Evolutionary conservation across 345 rosid species (phyloP).

Genomic region (Rubroshorea leprosula): DNA sequence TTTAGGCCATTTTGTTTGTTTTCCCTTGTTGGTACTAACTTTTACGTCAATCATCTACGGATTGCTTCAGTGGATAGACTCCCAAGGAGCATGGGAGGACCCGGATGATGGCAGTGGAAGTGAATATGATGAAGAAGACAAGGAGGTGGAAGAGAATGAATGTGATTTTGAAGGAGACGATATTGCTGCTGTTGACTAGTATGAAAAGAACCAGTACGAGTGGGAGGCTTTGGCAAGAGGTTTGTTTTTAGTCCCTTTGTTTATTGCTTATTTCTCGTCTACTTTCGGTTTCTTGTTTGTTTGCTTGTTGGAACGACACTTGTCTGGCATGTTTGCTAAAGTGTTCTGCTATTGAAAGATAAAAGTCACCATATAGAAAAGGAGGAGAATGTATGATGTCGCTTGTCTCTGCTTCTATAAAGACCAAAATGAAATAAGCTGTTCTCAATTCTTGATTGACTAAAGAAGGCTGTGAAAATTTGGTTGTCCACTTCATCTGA

Average conservation of each 20-base stretch:
- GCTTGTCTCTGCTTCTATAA: too few relatives aligned
- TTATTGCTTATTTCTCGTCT: neutral
- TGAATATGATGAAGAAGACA: constrained; percentile 35
- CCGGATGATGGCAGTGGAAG: constrained; percentile 57
- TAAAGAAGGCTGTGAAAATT: too few relatives aligned
- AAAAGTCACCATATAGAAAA: too few relatives aligned
- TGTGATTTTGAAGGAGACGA: constrained; percentile 34
- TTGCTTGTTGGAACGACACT: constrained; percentile 1
- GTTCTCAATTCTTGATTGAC: too few relatives aligned
- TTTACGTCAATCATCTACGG: constrained; percentile 22
- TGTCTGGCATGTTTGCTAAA: neutral
- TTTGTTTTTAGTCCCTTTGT: constrained; percentile 16
- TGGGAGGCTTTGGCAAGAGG: constrained; percentile 45
- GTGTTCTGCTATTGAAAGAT: neutral
- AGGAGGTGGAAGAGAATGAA: constrained; percentile 26
- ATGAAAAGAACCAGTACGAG: constrained; percentile 21
- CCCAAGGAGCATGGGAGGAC: constrained; percentile 60
- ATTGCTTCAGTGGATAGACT: constrained; percentile 22
- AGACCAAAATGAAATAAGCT: too few relatives aligned
- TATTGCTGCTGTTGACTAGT: constrained; percentile 15
- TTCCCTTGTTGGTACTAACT: too few relatives aligned
- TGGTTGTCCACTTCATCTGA: too few relatives aligned
- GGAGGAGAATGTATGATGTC: too few relatives aligned
- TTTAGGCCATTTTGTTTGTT: too few relatives aligned
- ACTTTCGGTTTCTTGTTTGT: neutral